A percentile compares a stretch with the other conserved stretches of the same genome.
These are phyloP conservation scores for Huntiella decipiens DNA, from an alignment of 2,329 filamentous ascomycete genomes.

Conservation along the genomic window DNA sequence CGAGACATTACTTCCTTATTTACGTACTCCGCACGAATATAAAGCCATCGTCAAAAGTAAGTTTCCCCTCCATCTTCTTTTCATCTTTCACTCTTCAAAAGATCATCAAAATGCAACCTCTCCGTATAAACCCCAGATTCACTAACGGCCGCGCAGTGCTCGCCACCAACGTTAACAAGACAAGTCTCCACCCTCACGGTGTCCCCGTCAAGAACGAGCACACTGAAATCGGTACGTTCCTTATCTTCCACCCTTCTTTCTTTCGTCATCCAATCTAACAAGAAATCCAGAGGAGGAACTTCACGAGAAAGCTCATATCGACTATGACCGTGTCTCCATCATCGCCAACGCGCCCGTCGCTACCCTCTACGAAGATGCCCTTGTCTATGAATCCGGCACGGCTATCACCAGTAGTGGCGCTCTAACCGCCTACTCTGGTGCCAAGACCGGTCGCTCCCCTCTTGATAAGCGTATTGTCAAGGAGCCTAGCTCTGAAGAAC, in stretches of 20 bases:
- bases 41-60: slow-evolving; percentile 1
- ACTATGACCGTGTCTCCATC: slow-evolving; percentile 96
- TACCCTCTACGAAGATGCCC: slow-evolving; percentile 94
- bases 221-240: slow-evolving; percentile 58
- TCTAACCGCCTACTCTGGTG: slow-evolving; percentile 90
- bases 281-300: slow-evolving; percentile 60
- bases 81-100: not conserved
- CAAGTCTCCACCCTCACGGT: slow-evolving; percentile 74
- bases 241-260: not conserved
- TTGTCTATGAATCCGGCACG: slow-evolving; percentile 86
- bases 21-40: not conserved
- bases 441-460: slow-evolving; percentile 93
- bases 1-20: not conserved
- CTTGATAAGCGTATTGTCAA: slow-evolving; percentile 95
- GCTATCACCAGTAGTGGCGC: slow-evolving; percentile 93
- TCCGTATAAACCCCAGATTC: slow-evolving; percentile 3
- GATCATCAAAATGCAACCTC: not conserved
- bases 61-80: not conserved
- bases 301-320: slow-evolving; percentile 93
- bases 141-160: slow-evolving; percentile 20
- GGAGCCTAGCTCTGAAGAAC: slow-evolving; percentile 70
- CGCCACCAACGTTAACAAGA: slow-evolving; percentile 64
- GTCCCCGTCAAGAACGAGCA: slow-evolving; percentile 58
- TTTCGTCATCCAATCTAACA: not conserved
- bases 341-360: slow-evolving; percentile 90